phyloP scores from a whole-genome alignment of 768 basidiomycete genomes.

The Lactarius indigo region DNA sequence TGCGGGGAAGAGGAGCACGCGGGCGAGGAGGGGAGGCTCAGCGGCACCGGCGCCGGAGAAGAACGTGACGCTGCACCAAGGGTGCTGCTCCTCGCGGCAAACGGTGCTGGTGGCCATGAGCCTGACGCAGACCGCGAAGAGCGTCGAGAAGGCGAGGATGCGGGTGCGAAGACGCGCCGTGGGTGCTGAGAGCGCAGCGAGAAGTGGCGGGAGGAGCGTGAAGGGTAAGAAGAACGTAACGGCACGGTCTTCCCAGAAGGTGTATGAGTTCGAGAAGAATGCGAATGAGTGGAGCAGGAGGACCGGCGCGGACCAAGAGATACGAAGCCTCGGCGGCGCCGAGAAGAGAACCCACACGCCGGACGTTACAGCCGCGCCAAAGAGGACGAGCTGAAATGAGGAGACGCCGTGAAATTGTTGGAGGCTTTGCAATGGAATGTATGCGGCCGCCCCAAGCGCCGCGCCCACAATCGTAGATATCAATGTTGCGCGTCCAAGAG shows the following conservation, averaged over 20 bases:
- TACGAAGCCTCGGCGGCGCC: conserved; percentile 23
- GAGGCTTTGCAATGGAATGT: background rate
- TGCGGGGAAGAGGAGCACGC: conserved; percentile 54
- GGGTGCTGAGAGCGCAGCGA: conserved; percentile 65
- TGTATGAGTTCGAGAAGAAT: conserved; percentile 93
- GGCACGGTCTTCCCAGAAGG: conserved; percentile 94
- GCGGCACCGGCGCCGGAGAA: conserved; percentile 71
- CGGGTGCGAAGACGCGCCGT: conserved; percentile 65
- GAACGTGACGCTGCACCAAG: conserved; percentile 87
- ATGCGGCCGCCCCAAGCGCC: conserved; percentile 2
- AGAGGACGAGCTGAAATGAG: conserved; percentile 12
- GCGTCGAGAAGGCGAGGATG: conserved; percentile 65
- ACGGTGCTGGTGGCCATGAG: conserved; percentile 80
- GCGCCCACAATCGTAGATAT: conserved; percentile 8
- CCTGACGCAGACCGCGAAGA: conserved; percentile 67
- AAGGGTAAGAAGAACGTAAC: conserved; percentile 70
- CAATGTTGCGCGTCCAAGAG: conserved; percentile 9
- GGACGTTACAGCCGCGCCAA: conserved; percentile 35
- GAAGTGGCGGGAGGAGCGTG: conserved; percentile 56
- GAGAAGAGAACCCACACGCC: conserved; percentile 31
- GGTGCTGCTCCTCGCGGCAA: conserved; percentile 93
- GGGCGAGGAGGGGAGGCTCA: conserved; percentile 55
- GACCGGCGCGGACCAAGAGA: conserved; percentile 38
- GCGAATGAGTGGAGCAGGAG: conserved; percentile 66
- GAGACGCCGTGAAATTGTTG: conserved; percentile 27